Conservation (phyloP, 2,329 filamentous ascomycete genomes). For the Sclerotinia trifoliorum region DNA sequence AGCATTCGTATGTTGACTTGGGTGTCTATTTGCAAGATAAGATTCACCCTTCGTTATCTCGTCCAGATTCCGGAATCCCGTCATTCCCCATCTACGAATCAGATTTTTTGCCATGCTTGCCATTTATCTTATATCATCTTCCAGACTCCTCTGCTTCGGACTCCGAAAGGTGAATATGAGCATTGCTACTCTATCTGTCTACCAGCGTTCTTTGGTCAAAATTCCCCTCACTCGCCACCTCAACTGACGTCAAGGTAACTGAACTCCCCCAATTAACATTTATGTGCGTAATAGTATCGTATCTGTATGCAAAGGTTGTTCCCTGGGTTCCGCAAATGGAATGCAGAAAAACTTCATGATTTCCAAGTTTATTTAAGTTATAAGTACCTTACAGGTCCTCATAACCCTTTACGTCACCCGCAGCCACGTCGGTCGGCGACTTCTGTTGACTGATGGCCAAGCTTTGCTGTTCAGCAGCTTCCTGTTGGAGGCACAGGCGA, state of each 20-base stretch:
- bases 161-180: not conserved
- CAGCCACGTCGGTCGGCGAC: not conserved
- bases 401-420: too few relatives aligned
- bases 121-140: too few relatives aligned
- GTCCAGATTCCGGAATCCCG: not conserved
- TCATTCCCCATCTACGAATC: not conserved
- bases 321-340: not conserved
- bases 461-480: not conserved
- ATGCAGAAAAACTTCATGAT: not conserved
- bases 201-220: too few relatives aligned
- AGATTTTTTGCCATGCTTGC: not conserved
- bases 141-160: not conserved
- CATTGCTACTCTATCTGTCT: not conserved
- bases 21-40: not conserved
- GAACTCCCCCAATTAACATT: not conserved
- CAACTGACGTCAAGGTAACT: too few relatives aligned
- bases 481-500: not conserved
- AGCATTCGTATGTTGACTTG: not conserved
- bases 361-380: not conserved
- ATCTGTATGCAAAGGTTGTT: not conserved
- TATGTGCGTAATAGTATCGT: not conserved
- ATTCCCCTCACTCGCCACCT: too few relatives aligned
- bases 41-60: not conserved
- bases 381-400: not conserved
- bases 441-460: not conserved